Evolutionary conservation across 1,139 yeast species (phyloP), one percentile per base, ranked within the genome.

Genomic region (Hemisphaericaspora subhashii): DNA sequence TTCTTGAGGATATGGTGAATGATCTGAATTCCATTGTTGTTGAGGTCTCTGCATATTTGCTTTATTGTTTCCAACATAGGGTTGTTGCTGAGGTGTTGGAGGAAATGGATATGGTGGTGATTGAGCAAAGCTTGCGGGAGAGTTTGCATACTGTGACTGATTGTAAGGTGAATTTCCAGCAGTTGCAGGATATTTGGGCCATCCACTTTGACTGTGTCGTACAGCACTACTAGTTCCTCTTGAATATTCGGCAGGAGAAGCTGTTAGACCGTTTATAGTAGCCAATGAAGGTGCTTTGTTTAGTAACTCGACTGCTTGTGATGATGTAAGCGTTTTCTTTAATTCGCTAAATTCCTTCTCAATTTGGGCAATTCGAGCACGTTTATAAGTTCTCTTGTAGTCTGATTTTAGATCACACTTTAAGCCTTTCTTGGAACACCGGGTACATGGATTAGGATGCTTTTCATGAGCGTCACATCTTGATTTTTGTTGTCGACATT

Each of bases 401-500:
- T 83, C 94, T 9, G 86, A 75, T 51, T 86, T 82, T 37, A 90
- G 63, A 28, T 83, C 76, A 58, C 98, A 92, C 14, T 70, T 68
- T 5, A 85, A 68, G 7, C 79, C 77, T 53, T 86, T 80, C 57
- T 85, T 86, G 11, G 65, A 55, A 58, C 98, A 92, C 46, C 96
- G 68, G 0, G 90, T 68, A 54, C 98, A 92, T 1, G 96, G 86
- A n/a, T 70, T 68, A 0, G 96, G 96, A 32, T 80, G 78, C 39
- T 69, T 73, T 44, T 84, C 89, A 45, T 76, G 80, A 8, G 96
- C 95, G 59, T 88, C 95, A 63, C 98, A 92, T 48, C 83, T 79
- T 18, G 92, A 61, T 62, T 92, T 92, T 58, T 92, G 98, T 60
- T 92, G 98, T 14, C 98, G 77, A 57, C 98, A 92, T 56, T 90